phyloP scores from a whole-genome alignment of 129 eudicot genomes.

The Escallonia rubra region DNA sequence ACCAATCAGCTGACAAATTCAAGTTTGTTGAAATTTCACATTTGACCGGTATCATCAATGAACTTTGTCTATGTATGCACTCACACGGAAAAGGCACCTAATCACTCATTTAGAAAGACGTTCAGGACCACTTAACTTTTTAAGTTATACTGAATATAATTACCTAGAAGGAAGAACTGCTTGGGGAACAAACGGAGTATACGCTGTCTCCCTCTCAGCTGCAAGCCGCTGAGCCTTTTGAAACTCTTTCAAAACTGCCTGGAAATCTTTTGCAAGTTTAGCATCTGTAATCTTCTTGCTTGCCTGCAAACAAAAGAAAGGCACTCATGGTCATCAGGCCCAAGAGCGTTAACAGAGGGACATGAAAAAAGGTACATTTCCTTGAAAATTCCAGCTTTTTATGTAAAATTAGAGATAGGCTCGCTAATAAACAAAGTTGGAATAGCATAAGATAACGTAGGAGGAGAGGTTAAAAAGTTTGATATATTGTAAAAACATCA shows the following conservation, averaged over 20 bases:
- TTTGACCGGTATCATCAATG: too few species aligned
- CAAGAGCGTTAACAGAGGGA: background rate
- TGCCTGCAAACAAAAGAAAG: conserved; percentile 38
- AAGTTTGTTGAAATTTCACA: too few species aligned
- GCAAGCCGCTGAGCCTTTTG: conserved; percentile 92
- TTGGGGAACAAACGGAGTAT: conserved; percentile 77
- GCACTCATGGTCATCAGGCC: background rate
- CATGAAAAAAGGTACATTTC: background rate
- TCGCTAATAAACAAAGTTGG: background rate
- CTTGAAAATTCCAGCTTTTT: background rate
- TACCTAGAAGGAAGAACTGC: conserved; percentile 75
- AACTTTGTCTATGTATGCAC: too few species aligned
- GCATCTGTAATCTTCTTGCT: conserved; percentile 91
- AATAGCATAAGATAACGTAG: background rate
- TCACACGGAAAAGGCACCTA: too few species aligned
- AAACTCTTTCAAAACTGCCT: conserved; percentile 77
- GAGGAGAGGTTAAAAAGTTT: too few species aligned
- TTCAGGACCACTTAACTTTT: too few species aligned
- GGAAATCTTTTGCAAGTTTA: conserved; percentile 90
- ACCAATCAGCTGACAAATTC: too few species aligned
- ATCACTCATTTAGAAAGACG: too few species aligned
- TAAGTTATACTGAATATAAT: background rate
- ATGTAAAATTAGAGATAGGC: background rate
- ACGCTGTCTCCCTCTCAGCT: conserved; percentile 89
- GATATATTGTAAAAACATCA: too few species aligned